phyloP scores from a whole-genome alignment of 768 basidiomycete species.

The Lyophyllum semitale region DNA sequence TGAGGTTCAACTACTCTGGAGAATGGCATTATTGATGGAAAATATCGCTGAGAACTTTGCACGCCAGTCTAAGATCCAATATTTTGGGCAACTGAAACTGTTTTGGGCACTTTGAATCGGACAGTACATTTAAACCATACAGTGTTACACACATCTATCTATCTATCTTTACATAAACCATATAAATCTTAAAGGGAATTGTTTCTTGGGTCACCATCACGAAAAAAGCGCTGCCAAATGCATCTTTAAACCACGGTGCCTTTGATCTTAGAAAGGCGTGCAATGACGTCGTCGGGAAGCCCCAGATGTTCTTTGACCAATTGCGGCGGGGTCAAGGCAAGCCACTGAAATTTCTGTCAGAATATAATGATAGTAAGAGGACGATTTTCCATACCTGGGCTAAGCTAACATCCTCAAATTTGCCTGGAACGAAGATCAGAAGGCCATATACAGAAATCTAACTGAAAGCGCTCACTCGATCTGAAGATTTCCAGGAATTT shows the following conservation, averaged over 20 bases:
- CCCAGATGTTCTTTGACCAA: conserved; percentile 17
- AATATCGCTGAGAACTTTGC: not conserved
- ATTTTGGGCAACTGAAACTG: not conserved
- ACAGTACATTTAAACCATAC: too few species aligned
- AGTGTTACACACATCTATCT: too few species aligned
- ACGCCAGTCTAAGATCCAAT: not conserved
- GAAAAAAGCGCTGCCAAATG: too few species aligned
- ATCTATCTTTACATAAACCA: too few species aligned
- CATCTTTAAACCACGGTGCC: conserved; percentile 37
- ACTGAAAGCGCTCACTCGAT: conserved; percentile 25
- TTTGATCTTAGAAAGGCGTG: conserved; percentile 41
- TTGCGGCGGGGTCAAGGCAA: conserved; percentile 20
- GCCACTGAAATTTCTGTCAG: conserved; percentile 18
- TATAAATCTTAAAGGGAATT: too few species aligned
- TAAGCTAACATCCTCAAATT: conserved; percentile 42
- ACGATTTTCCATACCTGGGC: conserved; percentile 36
- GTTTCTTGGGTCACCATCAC: too few species aligned
- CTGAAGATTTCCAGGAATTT: conserved; percentile 52
- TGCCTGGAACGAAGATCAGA: conserved; percentile 17
- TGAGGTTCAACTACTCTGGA: not conserved
- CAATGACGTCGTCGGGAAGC: conserved; percentile 19
- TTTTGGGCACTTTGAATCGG: not conserved
- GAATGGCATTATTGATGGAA: not conserved
- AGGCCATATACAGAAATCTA: not conserved
- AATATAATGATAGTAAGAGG: not conserved